phyloP scores from a whole-genome alignment of 2,329 filamentous ascomycete genomes.

The Trichophyton benhamiae region DNA sequence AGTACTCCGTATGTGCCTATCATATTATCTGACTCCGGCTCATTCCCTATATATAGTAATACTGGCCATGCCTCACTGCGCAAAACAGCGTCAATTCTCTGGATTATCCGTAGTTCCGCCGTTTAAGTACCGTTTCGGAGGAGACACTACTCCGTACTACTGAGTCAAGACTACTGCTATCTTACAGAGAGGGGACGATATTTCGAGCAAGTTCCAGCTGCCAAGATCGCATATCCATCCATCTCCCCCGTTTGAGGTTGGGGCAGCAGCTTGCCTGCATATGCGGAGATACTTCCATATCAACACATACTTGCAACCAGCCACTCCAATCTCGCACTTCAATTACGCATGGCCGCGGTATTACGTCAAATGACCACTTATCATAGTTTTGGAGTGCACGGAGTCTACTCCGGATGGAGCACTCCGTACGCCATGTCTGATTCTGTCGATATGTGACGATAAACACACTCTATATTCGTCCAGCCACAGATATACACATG shows the following conservation, averaged over 20 bases:
- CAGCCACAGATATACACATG: background rate
- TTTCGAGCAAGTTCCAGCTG: background rate
- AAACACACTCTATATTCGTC: background rate
- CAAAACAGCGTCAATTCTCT: background rate
- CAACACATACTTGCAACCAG: too few relatives aligned
- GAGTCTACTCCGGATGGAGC: too few relatives aligned
- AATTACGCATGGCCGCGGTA: background rate
- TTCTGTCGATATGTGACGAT: background rate
- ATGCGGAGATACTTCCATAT: background rate
- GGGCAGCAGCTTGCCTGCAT: background rate
- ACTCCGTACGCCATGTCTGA: background rate
- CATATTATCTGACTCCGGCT: background rate
- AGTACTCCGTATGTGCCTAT: background rate
- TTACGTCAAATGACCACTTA: too few relatives aligned
- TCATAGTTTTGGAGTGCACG: too few relatives aligned
- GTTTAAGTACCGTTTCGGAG: too few relatives aligned
- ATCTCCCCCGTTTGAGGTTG: background rate
- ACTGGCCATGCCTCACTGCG: background rate
- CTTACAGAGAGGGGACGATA: background rate
- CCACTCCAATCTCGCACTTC: background rate
- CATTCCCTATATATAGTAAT: background rate
- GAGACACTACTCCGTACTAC: background rate
- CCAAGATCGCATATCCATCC: background rate
- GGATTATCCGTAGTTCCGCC: background rate
- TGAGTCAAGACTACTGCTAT: background rate